A percentile compares a stretch with the other conserved stretches of the same genome.
Evolutionary conservation across 2,329 filamentous ascomycete genomes (phyloP).

Genomic region (Diplodia sapinea): DNA sequence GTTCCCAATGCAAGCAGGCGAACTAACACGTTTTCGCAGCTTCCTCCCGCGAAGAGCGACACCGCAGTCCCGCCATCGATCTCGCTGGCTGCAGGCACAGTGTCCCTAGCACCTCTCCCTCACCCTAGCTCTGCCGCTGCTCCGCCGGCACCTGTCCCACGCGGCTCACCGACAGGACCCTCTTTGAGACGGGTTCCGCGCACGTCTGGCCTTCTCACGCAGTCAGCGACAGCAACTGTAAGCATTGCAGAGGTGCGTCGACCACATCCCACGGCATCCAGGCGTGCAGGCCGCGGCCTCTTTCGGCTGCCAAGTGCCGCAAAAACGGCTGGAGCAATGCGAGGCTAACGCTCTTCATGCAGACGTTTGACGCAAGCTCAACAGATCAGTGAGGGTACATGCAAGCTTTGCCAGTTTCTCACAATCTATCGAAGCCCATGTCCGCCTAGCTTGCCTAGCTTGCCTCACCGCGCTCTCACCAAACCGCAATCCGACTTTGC

Average conservation of each 20-base stretch:
- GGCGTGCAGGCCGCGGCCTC: constrained; percentile 24
- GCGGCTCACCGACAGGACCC: constrained; percentile 5
- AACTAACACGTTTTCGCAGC: constrained; percentile 22
- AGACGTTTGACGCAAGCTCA: constrained; percentile 41
- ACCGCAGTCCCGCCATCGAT: constrained; percentile 3
- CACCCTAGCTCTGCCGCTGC: constrained; percentile 11
- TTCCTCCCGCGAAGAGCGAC: not conserved
- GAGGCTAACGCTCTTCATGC: constrained; percentile 41
- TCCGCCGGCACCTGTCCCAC: constrained; percentile 14
- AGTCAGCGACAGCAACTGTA: constrained; percentile 18
- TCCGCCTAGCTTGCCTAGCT: constrained; percentile 45
- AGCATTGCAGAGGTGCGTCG: constrained; percentile 28
- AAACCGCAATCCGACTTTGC: constrained; percentile 27
- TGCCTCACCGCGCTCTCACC: constrained; percentile 36
- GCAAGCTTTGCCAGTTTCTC: constrained; percentile 41
- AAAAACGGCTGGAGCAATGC: constrained; percentile 36
- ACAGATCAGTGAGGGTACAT: constrained; percentile 36
- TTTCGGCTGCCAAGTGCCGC: constrained; percentile 28
- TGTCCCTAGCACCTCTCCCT: constrained; percentile 4
- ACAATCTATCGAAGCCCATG: constrained; percentile 40
- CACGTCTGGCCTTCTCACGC: constrained; percentile 13
- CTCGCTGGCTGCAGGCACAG: constrained; percentile 19
- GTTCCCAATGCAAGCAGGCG: constrained; percentile 22
- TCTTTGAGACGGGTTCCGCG: constrained; percentile 8
- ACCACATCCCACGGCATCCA: constrained; percentile 24